These are phyloP conservation scores for Ampelocalamus luodianensis DNA, from an alignment of 176 grass and related monocot genomes.

Conservation along the genomic window DNA sequence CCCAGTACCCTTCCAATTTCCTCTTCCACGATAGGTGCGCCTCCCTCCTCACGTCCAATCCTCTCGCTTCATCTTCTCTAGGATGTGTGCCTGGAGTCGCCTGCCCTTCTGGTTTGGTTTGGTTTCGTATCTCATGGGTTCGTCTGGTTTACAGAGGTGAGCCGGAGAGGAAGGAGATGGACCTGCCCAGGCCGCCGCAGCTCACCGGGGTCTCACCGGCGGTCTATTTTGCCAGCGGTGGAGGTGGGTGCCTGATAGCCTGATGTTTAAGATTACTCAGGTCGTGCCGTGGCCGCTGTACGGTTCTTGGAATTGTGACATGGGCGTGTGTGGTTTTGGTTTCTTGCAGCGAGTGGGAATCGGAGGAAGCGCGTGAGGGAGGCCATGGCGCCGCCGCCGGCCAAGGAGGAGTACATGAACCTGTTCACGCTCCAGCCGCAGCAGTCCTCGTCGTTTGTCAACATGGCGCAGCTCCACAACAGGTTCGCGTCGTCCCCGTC, in stretches of 20 bases:
- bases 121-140: conserved; percentile 37
- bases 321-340: conserved; percentile 35
- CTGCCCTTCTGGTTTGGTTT: background rate
- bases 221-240: conserved; percentile 49
- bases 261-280: background rate
- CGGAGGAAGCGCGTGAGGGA: conserved; percentile 59
- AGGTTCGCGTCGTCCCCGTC: conserved; percentile 47
- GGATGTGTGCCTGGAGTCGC: conserved; percentile 9
- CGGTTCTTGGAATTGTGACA: conserved; percentile 40
- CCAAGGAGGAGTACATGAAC: conserved; percentile 43
- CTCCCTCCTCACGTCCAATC: background rate
- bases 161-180: conserved; percentile 64
- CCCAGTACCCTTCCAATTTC: conserved; percentile 65
- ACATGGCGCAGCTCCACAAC: conserved; percentile 52
- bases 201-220: conserved; percentile 43
- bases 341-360: conserved; percentile 52
- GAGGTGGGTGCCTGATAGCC: conserved; percentile 45
- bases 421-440: conserved; percentile 54
- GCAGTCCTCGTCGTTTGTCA: conserved; percentile 43
- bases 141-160: conserved; percentile 60
- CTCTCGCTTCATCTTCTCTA: background rate
- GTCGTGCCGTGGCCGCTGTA: background rate
- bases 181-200: conserved; percentile 41
- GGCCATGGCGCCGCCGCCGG: conserved; percentile 41
- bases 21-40: conserved; percentile 69